Base-by-base conservation (phyloP, 768 basidiomycete genomes). In the Lentinula detonsa region DNA sequence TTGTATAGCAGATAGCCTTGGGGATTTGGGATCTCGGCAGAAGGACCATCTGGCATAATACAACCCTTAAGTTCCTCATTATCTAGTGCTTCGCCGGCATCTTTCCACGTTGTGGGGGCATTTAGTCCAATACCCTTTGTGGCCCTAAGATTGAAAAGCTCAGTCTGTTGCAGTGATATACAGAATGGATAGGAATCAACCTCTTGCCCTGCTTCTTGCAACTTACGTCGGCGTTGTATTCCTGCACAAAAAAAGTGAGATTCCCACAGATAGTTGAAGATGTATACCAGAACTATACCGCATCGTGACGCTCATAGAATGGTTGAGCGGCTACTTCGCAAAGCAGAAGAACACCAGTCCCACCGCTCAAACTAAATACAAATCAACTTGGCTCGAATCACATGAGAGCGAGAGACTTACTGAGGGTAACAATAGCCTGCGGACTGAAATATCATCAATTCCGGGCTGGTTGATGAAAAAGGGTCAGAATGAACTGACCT, bases 291-390 rank as follows among this genome's bases (percentile, higher is more conserved):
- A 5, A 37, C 63, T 71, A 37, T 67, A 75, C 75, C 23, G 81
- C 78, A 39, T 74, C 18, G 15, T 59, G 63, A 58, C 71, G 76
- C 65, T 86, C 85, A 65, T 78, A 73, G 72, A 81, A 80, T 0
- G 85, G 85, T 61, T 80, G 80, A 4, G 74, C 83, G 8, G 80
- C 84, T 15, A 85, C 83, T 66, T 86, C 85, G 65, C 85, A 85
- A 5, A 86, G 77, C 31, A 87, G 75, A 16, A 87, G 74, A n/a
- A 86, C 61, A 40, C 84, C 85, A 1, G 74, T 78, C 61, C 74
- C 70, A 65, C 79, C 67, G 65, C 84, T 84, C 69, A 85, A 63
- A 58, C 81, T 83, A 67, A 52, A 45, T 23, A 23, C 33, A 61
- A 49, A 37, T 45, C 63, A 21, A 42, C 9, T 10, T 40, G 28